phyloP scores from a whole-genome alignment of 2,329 filamentous ascomycete genomes.

The Coniochaeta hoffmannii region DNA sequence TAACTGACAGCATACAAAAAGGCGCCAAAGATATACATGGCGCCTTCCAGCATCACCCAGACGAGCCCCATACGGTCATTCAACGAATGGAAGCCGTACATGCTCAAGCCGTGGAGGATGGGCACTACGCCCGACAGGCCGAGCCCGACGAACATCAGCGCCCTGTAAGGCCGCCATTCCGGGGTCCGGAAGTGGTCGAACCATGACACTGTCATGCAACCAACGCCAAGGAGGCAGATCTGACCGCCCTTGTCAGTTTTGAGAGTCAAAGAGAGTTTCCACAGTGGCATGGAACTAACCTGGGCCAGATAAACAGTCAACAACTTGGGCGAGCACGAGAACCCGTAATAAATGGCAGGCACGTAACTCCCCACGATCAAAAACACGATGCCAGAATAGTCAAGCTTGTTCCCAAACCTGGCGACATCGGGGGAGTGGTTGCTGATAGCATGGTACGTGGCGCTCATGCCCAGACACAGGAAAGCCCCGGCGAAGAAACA shows the following conservation, averaged over 20 bases:
- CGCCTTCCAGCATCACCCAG: conserved; percentile 74
- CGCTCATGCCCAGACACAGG: conserved; percentile 70
- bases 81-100: conserved; percentile 61
- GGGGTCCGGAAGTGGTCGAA: conserved; percentile 80
- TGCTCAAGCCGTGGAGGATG: conserved; percentile 63
- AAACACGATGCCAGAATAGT: conserved; percentile 89
- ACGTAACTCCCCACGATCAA: conserved; percentile 90
- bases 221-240: conserved; percentile 73
- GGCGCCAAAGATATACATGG: conserved; percentile 79
- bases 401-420: conserved; percentile 82
- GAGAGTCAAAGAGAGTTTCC: background rate
- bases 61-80: conserved; percentile 68
- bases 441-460: conserved; percentile 74
- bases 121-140: conserved; percentile 80
- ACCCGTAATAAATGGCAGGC: conserved; percentile 80
- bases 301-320: conserved; percentile 68
- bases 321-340: conserved; percentile 61
- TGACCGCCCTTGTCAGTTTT: conserved; percentile 24
- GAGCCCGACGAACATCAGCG: conserved; percentile 82
- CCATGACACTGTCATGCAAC: conserved; percentile 69
- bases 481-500: conserved; percentile 75
- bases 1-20: conserved; percentile 70
- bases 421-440: conserved; percentile 78
- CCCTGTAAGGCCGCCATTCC: conserved; percentile 74
- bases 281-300: conserved; percentile 38